Evolutionary conservation across 768 basidiomycete genomes (phyloP), one percentile per base, ranked within the genome.

Genomic region (Paxillus ammoniavirescens): DNA sequence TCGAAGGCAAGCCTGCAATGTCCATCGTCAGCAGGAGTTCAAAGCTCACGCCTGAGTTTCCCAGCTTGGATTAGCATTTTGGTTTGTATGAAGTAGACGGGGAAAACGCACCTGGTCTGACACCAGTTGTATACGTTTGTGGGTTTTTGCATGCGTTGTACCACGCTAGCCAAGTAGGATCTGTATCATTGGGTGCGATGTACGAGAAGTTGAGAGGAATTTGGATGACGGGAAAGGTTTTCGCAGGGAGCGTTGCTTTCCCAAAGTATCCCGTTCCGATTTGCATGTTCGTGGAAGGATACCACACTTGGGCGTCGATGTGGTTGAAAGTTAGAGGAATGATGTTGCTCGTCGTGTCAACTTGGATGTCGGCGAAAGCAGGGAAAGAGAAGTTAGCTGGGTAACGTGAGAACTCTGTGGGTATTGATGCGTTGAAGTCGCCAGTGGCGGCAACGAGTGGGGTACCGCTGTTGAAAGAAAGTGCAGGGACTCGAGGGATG

Each of bases 381-480:
- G 89, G 82, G 77, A 98, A 98, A 35, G 87, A 83, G 71, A 96
- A 98, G 71, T 96, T 96, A 50, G 94, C 86, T 0, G 93, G 93
- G 1, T 76, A 69, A 53, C 90, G 83, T 35, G 80, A 84, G 74
- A 98, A 96, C 35, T 72, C 67, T 1, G 77, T 77, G 2, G 82
- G 78, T 42, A 90, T 73, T 6, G 80, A 77, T 17, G 73, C 61
- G 46, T 81, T 80, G 75, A 80, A 91, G 35, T 55, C 60, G 21
- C 82, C 82, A 0, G 84, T 80, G 9, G 86, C 87, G n/a, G 72
- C 67, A 12, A 66, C 62, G 45, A 94, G 78, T 1, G 92, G 91
- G 5, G 71, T 68, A 9, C 68, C 58, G 14, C 71, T 71, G 61
- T 85, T 83, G 65, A 94, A 83, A 3, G 77, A 70, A 61, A 93